Conservation (phyloP, 306 rosid species). For the Cicer judaicum region DNA sequence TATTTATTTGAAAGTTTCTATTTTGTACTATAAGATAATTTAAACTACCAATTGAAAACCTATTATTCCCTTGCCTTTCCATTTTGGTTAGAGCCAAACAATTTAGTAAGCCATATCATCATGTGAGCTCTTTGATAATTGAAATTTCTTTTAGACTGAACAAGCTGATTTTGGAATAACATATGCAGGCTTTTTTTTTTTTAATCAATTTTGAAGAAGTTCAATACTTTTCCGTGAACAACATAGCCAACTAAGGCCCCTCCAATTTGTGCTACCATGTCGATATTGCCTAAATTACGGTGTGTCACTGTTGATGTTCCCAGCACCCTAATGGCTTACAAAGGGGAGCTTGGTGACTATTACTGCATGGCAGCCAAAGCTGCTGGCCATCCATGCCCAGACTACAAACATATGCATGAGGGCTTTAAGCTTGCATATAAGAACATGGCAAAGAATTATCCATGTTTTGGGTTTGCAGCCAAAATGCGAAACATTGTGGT, state of each 20-base stretch:
- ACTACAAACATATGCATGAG: slow-evolving; percentile 84
- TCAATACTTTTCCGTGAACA: slow-evolving; percentile 24
- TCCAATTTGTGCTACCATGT: slow-evolving; percentile 54
- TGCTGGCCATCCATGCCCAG: slow-evolving; percentile 89
- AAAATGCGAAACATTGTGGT: slow-evolving; percentile 94
- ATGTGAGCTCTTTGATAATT: slow-evolving; percentile 7
- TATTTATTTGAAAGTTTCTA: slow-evolving; percentile 26
- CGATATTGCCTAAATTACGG: slow-evolving; percentile 66
- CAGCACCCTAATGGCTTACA: slow-evolving; percentile 92
- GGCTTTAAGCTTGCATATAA: slow-evolving; percentile 86
- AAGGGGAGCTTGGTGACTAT: slow-evolving; percentile 96
- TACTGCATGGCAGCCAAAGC: slow-evolving; percentile 99
- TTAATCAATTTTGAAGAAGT: slow-evolving; percentile 41
- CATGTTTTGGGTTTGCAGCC: slow-evolving; percentile 84
- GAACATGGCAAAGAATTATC: slow-evolving; percentile 86
- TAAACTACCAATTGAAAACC: neutral
- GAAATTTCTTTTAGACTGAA: slow-evolving; percentile 34
- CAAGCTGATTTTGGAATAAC: slow-evolving; percentile 33
- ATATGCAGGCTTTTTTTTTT: slow-evolving; percentile 44
- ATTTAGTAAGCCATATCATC: slow-evolving; percentile 22
- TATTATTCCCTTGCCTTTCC: slow-evolving; percentile 17
- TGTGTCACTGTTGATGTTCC: slow-evolving; percentile 93
- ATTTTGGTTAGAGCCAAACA: slow-evolving; percentile 20
- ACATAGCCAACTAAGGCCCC: slow-evolving; percentile 29
- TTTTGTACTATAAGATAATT: neutral